Base-by-base conservation (phyloP, 2,329 filamentous ascomycete species). In the Penicillium janthinellum region DNA sequence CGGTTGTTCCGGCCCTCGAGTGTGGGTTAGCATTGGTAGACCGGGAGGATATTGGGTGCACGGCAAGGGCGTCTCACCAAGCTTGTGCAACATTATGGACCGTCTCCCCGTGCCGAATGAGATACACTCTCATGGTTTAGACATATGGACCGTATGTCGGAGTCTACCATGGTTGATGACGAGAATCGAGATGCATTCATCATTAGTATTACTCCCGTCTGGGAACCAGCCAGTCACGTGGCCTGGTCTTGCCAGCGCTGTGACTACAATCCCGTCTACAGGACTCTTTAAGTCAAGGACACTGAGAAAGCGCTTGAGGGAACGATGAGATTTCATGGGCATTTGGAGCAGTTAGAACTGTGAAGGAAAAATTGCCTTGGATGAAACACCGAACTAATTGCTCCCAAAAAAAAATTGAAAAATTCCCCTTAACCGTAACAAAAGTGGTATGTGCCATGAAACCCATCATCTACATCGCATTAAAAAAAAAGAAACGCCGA, bases 51-150 rank as follows among this genome's bases (percentile, higher is more conserved):
- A 20, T 39, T 50, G n/a, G 15, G 15, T n/a, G 14, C 22, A 45
- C 17, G 6, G 11, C 22, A 5, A 25, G 2, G 41, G 28, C 31
- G 61, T 60, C 84, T 70, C 81, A 91, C 89, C 90, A 93, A 60
- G 91, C 77, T 56, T 88, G 85, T 42, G 89, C 89, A 59, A 95
- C 89, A 75, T 96, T 96, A 78, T 96, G 90, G 65, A 96, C 90
- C 15, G 91, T 94, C 79, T 96, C 92, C 71, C 89, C 92, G 81
- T 96, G 92, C 58, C 92, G 88, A 70, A 96, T 86, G 68, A 96
- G 83, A 70, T 92, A 87, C 57, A 96, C 75, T 71, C 82, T 83
- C 84, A 89, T 86, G 5, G 25, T 53, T 17, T 15, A 10, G 14
- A 35, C 41, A 31, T 53, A 25, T 31, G 20, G 22, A 20, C 35